Evolutionary conservation across 331 rosid species (phyloP).

Genomic region (Stylosanthes scabra): DNA sequence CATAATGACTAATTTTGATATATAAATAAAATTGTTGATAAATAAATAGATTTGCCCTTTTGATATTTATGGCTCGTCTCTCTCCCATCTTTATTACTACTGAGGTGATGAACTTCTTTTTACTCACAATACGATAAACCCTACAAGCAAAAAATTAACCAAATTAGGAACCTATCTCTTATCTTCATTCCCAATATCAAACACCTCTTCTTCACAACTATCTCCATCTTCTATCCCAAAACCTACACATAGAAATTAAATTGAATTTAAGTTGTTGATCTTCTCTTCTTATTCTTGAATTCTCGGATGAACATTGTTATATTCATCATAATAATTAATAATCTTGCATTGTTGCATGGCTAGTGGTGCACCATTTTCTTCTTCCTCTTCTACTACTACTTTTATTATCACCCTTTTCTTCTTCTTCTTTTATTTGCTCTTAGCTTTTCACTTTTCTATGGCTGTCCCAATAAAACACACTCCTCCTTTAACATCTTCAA

Average conservation of each 20-base stretch:
- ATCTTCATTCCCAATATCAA: constrained; percentile 19
- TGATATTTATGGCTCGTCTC: not conserved
- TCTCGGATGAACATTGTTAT: no score
- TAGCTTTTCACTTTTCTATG: constrained; percentile 43
- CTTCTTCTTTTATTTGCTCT: constrained; percentile 55
- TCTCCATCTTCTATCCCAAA: not conserved
- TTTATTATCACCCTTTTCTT: constrained; percentile 36
- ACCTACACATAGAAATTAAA: constrained; percentile 7
- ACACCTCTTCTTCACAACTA: not conserved
- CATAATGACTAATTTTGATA: no score
- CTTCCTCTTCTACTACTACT: constrained; percentile 15
- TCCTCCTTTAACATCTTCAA: constrained; percentile 19
- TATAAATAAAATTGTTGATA: no score
- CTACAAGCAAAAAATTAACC: constrained; percentile 35
- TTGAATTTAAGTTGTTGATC: constrained; percentile 22
- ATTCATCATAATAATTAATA: no score
- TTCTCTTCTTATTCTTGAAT: no score
- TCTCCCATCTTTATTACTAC: not conserved
- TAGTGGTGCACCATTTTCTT: constrained; percentile 45
- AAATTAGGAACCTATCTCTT: not conserved
- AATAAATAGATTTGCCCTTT: no score
- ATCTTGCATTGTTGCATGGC: constrained; percentile 76
- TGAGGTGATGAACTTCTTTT: constrained; percentile 45
- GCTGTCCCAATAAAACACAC: constrained; percentile 37
- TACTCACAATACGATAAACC: constrained; percentile 38